A percentile compares a stretch with the other conserved stretches of the same genome.
Evolutionary conservation across 768 basidiomycete genomes (phyloP).

Genomic region (Roridomyces roridus): DNA sequence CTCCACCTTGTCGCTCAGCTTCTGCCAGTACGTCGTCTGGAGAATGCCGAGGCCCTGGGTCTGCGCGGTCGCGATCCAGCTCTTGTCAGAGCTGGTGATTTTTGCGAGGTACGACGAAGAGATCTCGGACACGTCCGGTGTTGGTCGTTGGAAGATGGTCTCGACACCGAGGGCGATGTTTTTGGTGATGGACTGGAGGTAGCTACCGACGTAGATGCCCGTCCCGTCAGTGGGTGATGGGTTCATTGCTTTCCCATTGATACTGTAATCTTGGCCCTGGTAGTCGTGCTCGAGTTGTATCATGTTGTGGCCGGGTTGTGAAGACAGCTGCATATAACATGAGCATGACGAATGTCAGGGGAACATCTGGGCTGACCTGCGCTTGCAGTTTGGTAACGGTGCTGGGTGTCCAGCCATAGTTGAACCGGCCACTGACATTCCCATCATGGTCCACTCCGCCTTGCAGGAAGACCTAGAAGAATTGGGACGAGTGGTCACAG

Average conservation of each 20-base stretch:
- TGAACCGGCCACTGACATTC: conserved; percentile 84
- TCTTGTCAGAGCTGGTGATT: conserved; percentile 71
- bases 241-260: conserved; percentile 90
- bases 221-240: conserved; percentile 87
- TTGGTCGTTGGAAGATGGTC: conserved; percentile 80
- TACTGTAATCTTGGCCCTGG: conserved; percentile 82
- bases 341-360: conserved; percentile 7
- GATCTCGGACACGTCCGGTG: conserved; percentile 72
- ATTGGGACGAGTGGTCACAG: conserved; percentile 27
- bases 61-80: conserved; percentile 94
- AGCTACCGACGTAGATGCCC: conserved; percentile 91
- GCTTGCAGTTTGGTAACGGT: conserved; percentile 87
- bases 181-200: conserved; percentile 92
- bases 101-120: conserved; percentile 83
- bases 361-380: conserved; percentile 61
- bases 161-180: conserved; percentile 90
- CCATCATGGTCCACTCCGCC: conserved; percentile 95
- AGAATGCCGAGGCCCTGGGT: conserved; percentile 82
- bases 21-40: conserved; percentile 96
- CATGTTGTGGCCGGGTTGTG: conserved; percentile 85
- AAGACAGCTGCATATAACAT: conserved; percentile 64
- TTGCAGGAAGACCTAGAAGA: conserved; percentile 81
- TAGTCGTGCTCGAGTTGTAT: conserved; percentile 95
- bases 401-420: conserved; percentile 83
- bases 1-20: conserved; percentile 93